Evolutionary conservation across 495 filamentous ascomycete species (phyloP).

Genomic region (Aspergillus asperescens): DNA sequence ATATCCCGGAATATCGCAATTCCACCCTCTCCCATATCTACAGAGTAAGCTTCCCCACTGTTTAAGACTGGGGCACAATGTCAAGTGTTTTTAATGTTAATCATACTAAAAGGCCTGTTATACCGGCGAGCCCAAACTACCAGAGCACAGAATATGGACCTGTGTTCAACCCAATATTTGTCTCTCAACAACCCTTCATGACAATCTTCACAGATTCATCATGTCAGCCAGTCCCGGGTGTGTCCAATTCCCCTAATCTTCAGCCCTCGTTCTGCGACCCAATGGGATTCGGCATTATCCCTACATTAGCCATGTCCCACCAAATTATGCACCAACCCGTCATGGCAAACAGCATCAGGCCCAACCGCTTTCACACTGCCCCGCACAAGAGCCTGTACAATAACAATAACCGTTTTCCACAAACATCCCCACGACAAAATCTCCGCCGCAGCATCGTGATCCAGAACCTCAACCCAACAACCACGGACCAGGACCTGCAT

Average conservation of each 20-base stretch:
- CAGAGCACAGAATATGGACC: slow-evolving; percentile 28
- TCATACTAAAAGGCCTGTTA: slow-evolving; percentile 20
- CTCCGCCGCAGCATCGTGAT: slow-evolving; percentile 13
- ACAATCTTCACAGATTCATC: slow-evolving; percentile 30
- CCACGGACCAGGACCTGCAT: slow-evolving; percentile 24
- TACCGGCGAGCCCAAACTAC: slow-evolving; percentile 24
- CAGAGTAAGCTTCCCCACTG: slow-evolving; percentile 28
- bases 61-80: too few species aligned
- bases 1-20: slow-evolving; percentile 27
- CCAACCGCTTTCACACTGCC: slow-evolving; percentile 1
- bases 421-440: background rate
- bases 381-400: slow-evolving; percentile 11
- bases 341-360: slow-evolving; percentile 12
- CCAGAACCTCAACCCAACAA: slow-evolving; percentile 26
- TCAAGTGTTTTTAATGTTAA: background rate
- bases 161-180: slow-evolving; percentile 25
- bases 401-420: slow-evolving; percentile 6
- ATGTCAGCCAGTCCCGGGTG: slow-evolving; percentile 23
- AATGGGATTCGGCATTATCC: slow-evolving; percentile 29
- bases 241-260: slow-evolving; percentile 32
- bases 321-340: slow-evolving; percentile 16
- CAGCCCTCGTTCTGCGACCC: slow-evolving; percentile 28
- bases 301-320: slow-evolving; percentile 30
- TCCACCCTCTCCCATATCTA: slow-evolving; percentile 36
- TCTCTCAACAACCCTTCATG: slow-evolving; percentile 28